Percentiles rank a stretch among this genome's conserved stretches.
Evolutionary conservation across 345 rosid genomes (phyloP).

Genomic region (Moricandia arvensis): DNA sequence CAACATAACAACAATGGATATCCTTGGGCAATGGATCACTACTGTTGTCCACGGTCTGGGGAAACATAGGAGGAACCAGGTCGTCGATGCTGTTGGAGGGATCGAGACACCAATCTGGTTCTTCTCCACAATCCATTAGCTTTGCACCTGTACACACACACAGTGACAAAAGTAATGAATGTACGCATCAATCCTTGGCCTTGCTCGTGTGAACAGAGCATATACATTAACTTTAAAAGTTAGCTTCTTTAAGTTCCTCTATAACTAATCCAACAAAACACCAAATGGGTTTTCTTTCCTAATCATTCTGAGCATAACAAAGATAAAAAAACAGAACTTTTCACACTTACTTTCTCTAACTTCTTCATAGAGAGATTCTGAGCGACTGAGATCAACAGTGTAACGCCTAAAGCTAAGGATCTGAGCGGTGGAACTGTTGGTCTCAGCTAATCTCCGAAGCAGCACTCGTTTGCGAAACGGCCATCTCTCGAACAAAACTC

Average conservation of each 20-base stretch:
- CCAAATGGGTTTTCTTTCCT: background rate
- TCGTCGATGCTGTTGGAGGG: background rate
- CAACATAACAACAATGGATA: background rate
- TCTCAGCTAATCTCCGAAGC: conserved; percentile 33
- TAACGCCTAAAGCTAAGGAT: conserved; percentile 38
- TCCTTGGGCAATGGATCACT: background rate
- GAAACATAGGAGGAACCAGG: background rate
- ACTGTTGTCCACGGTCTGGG: background rate
- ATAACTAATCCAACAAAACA: background rate
- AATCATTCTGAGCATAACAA: background rate
- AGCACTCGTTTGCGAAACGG: conserved; percentile 4
- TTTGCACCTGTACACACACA: conserved; percentile 17
- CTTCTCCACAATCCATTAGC: conserved; percentile 3
- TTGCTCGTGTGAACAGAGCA: background rate
- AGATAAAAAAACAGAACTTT: background rate
- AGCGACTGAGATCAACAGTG: conserved; percentile 15
- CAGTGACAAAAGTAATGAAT: too few relatives aligned
- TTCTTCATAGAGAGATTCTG: conserved; percentile 13
- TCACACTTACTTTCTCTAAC: conserved; percentile 21
- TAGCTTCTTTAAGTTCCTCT: background rate
- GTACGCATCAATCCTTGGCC: too few relatives aligned
- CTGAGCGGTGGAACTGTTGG: conserved; percentile 18
- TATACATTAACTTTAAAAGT: background rate
- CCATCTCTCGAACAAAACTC: conserved; percentile 24
- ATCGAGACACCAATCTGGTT: conserved; percentile 22